phyloP scores from a whole-genome alignment of 2,329 filamentous ascomycete species.

The Trichoderma pleuroti region DNA sequence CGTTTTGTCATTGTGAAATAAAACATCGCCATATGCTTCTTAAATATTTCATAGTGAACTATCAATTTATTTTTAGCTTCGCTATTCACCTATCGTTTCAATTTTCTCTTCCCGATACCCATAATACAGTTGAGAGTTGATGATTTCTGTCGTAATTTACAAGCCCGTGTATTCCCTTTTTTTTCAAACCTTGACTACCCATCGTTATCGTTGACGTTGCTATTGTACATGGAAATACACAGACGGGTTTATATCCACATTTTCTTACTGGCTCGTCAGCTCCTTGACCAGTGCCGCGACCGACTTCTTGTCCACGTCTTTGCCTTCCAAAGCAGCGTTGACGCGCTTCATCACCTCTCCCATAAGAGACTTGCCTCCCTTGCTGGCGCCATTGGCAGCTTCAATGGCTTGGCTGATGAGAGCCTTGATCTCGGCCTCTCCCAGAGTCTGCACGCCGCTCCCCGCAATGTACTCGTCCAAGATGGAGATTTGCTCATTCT shows the following conservation, averaged over 20 bases:
- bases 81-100: not conserved
- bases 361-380: conserved; percentile 44
- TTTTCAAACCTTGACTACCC: not conserved
- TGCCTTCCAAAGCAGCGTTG: conserved; percentile 55
- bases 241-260: not conserved
- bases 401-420: conserved; percentile 52
- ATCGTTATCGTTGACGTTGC: not conserved
- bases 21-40: not conserved
- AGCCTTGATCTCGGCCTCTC: conserved; percentile 54
- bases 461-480: conserved; percentile 61
- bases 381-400: conserved; percentile 46
- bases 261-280: conserved; percentile 24
- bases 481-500: conserved; percentile 62
- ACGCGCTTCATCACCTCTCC: conserved; percentile 64
- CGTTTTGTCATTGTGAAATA: not conserved
- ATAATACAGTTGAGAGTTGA: not conserved
- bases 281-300: conserved; percentile 61
- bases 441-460: conserved; percentile 57
- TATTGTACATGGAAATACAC: conserved; percentile 5
- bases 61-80: not conserved
- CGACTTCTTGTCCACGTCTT: conserved; percentile 60
- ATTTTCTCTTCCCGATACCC: not conserved
- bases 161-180: not conserved
- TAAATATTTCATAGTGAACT: not conserved
- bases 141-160: not conserved